Conservation (phyloP, 805 yeast species). For the Candida orba region DNA sequence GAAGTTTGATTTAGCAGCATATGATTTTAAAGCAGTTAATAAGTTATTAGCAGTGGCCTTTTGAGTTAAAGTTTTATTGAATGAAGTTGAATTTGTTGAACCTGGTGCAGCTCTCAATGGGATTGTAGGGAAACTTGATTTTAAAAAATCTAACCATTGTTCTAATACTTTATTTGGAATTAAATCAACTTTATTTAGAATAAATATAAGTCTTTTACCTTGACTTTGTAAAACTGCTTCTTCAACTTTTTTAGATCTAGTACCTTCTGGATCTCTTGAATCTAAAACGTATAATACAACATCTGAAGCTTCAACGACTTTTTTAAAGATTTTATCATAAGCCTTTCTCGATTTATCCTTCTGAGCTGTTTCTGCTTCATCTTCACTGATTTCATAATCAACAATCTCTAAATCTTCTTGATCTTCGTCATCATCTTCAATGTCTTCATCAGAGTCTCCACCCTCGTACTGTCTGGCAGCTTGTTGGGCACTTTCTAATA, state of each 20-base stretch:
- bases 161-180: conserved; percentile 79
- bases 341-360: conserved; percentile 78
- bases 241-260: conserved; percentile 88
- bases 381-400: conserved; percentile 42
- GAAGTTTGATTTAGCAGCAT: conserved; percentile 74
- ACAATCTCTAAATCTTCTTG: conserved; percentile 39
- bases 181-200: conserved; percentile 87
- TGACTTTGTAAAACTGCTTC: conserved; percentile 76
- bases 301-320: conserved; percentile 38
- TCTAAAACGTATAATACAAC: conserved; percentile 81
- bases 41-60: conserved; percentile 66
- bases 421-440: conserved; percentile 35
- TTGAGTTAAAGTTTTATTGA: conserved; percentile 67
- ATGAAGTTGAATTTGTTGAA: conserved; percentile 59
- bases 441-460: conserved; percentile 35
- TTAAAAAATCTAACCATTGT: conserved; percentile 76
- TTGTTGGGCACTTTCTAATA: conserved; percentile 81
- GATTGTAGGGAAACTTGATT: conserved; percentile 82
- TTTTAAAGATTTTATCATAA: conserved; percentile 87
- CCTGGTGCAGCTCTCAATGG: conserved; percentile 80
- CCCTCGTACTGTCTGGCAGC: conserved; percentile 76
- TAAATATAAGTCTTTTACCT: conserved; percentile 75
- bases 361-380: conserved; percentile 38
- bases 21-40: conserved; percentile 75
- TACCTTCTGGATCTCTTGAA: conserved; percentile 95